Base-by-base conservation (phyloP, 2,329 filamentous ascomycete species). In the Setomelanomma holmii region DNA sequence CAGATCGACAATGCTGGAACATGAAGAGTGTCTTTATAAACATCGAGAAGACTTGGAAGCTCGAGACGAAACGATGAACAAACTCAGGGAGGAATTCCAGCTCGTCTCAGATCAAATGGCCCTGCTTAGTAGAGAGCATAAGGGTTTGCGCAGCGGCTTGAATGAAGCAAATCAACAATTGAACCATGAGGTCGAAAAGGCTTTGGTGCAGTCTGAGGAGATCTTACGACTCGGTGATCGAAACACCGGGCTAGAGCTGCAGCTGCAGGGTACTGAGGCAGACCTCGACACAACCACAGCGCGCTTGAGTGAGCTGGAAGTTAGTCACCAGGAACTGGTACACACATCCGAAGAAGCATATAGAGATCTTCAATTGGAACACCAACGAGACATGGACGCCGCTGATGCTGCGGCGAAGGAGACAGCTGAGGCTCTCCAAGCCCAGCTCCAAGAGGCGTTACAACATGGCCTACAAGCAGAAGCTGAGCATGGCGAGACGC, bases 91-190 rank as follows among this genome's bases (percentile, higher is more conserved):
- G 10, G 50, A 38, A 17, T 14, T 49, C 2, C 21, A 16, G 11
- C 30, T 38, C 1, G 2, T 53, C 14, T 30, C 61, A 14, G 42
- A 51, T 5, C 41, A 61, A 7, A 53, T 52, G 6, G 50, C 8
- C 33, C 36, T 6, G 39, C 49, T 69, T 11, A 34, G 40, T 10
- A 24, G 49, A 11, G 51, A 60, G 36, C 49, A 78, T 21, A 69
- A 76, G 39, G 60, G 75, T 21, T 49, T 78, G 4, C 67, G 64
- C 12, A 64, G 64, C 22, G 70, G 63, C 6, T 49, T 63, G 2
- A 55, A 63, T 7, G 41, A 59, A 51, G 54, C n/a, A 36, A 61
- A 33, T 51, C 73, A 61, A 7, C 50, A 59, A 7, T 43, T 74
- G n/a, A 54, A 68, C 23, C 27, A 56, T 16, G 64, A 71, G 51